Conservation (phyloP, 2,329 filamentous ascomycete species). For the Hymenoscyphus linearis region DNA sequence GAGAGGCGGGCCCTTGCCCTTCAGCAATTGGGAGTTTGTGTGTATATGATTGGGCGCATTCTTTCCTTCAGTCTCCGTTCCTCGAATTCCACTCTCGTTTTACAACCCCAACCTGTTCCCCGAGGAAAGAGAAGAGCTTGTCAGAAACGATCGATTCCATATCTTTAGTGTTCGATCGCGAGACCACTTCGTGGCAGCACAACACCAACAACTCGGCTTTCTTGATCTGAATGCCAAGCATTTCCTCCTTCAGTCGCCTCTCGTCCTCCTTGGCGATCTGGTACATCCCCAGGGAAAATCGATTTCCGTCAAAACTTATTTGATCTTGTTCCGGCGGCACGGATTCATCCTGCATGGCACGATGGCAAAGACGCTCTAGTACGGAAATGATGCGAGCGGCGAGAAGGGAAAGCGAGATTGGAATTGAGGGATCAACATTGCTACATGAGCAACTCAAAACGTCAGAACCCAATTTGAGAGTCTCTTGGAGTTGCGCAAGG, state of each 20-base stretch:
- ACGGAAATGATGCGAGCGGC: conserved; percentile 7
- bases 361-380: conserved; percentile 5
- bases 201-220: conserved; percentile 7
- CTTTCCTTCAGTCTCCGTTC: background rate
- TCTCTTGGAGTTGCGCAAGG: conserved; percentile 7
- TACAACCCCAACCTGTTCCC: conserved; percentile 2
- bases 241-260: conserved; percentile 9
- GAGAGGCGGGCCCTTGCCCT: background rate
- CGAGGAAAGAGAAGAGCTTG: conserved; percentile 4
- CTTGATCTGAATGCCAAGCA: conserved; percentile 10
- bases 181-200: conserved; percentile 6
- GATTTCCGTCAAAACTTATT: background rate
- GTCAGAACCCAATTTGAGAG: conserved; percentile 8
- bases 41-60: background rate
- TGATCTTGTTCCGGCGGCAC: background rate
- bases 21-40: background rate
- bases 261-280: conserved; percentile 13
- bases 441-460: conserved; percentile 5
- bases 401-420: conserved; percentile 5
- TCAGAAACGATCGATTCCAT: conserved; percentile 2
- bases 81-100: conserved; percentile 3
- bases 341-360: conserved; percentile 3
- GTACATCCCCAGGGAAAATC: conserved; percentile 9
- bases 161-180: background rate
- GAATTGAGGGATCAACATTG: background rate